These are phyloP conservation scores for Lablab purpureus DNA, from an alignment of 306 rosid species.

Conservation along the genomic window DNA sequence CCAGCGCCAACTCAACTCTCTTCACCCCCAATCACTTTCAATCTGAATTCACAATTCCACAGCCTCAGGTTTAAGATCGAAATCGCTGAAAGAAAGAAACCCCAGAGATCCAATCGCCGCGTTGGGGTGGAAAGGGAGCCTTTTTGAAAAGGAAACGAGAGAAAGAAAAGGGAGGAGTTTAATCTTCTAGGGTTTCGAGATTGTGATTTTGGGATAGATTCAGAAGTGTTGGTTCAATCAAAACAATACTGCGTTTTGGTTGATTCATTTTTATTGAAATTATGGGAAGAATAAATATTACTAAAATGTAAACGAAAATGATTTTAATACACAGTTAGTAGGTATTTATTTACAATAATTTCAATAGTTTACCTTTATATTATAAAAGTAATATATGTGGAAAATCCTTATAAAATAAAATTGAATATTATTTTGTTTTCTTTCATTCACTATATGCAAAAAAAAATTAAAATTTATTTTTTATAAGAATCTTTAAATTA, in stretches of 20 bases:
- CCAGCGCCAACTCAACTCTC: conserved; percentile 59
- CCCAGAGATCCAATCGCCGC: conserved; percentile 60
- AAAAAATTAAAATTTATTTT: too few relatives aligned
- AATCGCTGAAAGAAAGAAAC: conserved; percentile 17
- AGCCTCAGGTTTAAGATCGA: conserved; percentile 46
- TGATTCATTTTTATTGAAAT: background rate
- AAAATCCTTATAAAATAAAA: too few relatives aligned
- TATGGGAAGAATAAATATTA: background rate
- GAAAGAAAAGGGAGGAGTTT: background rate
- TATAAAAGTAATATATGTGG: too few relatives aligned
- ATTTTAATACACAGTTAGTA: too few relatives aligned
- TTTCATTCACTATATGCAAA: too few relatives aligned
- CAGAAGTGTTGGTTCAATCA: background rate
- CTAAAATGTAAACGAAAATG: background rate
- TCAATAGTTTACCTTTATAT: too few relatives aligned
- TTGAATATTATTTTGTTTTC: too few relatives aligned
- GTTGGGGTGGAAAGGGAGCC: conserved; percentile 44
- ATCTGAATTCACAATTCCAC: conserved; percentile 1
- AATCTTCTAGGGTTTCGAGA: conserved; percentile 49
- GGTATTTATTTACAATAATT: too few relatives aligned
- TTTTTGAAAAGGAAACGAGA: conserved; percentile 12
- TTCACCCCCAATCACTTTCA: conserved; percentile 44
- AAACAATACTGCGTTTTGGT: background rate
- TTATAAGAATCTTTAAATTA: too few relatives aligned
- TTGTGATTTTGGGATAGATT: conserved; percentile 20